A percentile compares a stretch with the other conserved stretches of the same genome.
Conservation (phyloP, 768 basidiomycete genomes). For the Mycena capillaripes region DNA sequence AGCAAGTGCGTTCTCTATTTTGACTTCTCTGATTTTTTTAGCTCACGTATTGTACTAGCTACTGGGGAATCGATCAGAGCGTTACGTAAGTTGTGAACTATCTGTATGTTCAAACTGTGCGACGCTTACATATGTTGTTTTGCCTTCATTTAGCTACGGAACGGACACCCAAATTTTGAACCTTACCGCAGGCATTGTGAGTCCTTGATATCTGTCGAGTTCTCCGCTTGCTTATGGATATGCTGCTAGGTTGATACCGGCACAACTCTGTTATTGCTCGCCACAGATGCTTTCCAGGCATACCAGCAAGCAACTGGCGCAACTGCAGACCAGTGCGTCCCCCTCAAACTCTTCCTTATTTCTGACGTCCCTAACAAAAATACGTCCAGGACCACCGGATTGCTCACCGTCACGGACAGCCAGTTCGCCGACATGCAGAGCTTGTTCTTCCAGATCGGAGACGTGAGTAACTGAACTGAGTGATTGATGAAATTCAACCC, state of each 20-base stretch:
- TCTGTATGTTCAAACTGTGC: neutral
- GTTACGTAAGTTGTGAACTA: conserved; percentile 48
- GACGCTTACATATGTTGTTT: neutral
- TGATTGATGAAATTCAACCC: neutral
- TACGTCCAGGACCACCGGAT: conserved; percentile 56
- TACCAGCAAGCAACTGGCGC: conserved; percentile 73
- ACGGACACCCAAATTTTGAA: conserved; percentile 50
- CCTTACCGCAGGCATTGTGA: conserved; percentile 57
- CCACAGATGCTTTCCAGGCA: conserved; percentile 69
- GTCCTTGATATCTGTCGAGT: neutral
- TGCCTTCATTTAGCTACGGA: conserved; percentile 21
- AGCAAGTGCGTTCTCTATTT: conserved; percentile 41
- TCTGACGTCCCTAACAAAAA: neutral
- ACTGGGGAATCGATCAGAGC: conserved; percentile 65
- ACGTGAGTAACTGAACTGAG: conserved; percentile 40
- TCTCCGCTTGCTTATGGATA: neutral
- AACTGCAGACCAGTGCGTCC: conserved; percentile 57
- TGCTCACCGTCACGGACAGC: conserved; percentile 64
- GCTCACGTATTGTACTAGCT: neutral
- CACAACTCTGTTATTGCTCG: conserved; percentile 68
- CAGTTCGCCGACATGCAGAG: conserved; percentile 66
- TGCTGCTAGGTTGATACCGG: conserved; percentile 60
- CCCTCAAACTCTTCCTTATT: no score
- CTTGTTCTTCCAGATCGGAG: conserved; percentile 67
- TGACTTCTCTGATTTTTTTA: neutral